phyloP scores from a whole-genome alignment of 208 protist species.

The Leishmania arabica region DNA sequence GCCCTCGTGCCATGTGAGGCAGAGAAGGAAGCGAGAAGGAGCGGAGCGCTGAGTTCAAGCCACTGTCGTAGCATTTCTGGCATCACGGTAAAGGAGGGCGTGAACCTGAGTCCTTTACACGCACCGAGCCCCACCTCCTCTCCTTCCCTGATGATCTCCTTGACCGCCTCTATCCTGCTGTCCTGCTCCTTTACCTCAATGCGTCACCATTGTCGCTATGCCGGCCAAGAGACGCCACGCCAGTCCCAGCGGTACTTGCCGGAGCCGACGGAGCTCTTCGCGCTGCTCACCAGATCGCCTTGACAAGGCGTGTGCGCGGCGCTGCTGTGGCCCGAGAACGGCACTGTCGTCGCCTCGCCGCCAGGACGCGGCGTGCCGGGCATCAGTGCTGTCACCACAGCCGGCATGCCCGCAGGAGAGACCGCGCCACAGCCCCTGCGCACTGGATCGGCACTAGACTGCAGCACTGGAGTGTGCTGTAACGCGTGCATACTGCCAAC shows the following conservation, averaged over 20 bases:
- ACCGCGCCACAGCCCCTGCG: not conserved
- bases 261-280: conserved; percentile 28
- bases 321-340: conserved; percentile 7
- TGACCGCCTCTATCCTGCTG: not conserved
- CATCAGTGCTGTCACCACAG: not conserved
- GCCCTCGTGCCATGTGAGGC: not conserved
- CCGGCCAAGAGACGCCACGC: conserved; percentile 25
- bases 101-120: not conserved
- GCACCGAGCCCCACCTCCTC: not conserved
- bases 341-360: not conserved
- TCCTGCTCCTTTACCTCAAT: not conserved
- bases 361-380: not conserved
- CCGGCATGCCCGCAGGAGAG: not conserved
- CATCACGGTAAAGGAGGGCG: not conserved
- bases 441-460: not conserved
- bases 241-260: conserved; percentile 54
- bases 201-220: not conserved
- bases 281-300: conserved; percentile 15
- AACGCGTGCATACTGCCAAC: not conserved
- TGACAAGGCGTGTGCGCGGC: conserved; percentile 17
- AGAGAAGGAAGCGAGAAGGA: too few relatives aligned
- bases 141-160: not conserved
- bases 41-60: not conserved
- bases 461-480: conserved; percentile 3
- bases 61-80: not conserved